Percentiles rank a stretch among this genome's conserved stretches.
Conservation (phyloP, 176 grass and related monocot genomes). For the Zea luxurians region DNA sequence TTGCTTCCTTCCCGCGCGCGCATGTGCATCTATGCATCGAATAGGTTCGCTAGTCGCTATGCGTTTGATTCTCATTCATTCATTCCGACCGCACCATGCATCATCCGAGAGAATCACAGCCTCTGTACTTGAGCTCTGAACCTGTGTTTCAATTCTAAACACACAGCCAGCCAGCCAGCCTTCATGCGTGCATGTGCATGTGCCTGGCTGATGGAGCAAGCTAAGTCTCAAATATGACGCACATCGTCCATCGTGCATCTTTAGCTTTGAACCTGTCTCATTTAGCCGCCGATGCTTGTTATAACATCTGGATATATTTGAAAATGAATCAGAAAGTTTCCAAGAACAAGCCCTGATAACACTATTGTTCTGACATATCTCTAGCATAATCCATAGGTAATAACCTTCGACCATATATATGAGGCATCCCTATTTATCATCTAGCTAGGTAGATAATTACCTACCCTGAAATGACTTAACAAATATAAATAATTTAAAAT, state of each 20-base stretch:
- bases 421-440: too few relatives aligned
- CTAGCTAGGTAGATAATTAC: too few relatives aligned
- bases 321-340: too few relatives aligned
- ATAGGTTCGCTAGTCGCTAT: slow-evolving; percentile 21
- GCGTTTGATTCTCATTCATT: background rate
- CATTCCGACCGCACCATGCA: background rate
- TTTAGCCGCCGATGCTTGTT: too few relatives aligned
- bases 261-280: too few relatives aligned
- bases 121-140: background rate
- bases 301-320: too few relatives aligned
- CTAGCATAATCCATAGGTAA: too few relatives aligned
- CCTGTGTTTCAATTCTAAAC: background rate
- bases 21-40: background rate
- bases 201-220: background rate
- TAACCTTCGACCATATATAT: too few relatives aligned
- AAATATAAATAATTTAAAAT: too few relatives aligned
- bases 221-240: background rate
- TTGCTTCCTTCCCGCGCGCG: background rate
- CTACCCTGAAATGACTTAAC: too few relatives aligned
- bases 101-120: background rate
- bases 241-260: background rate
- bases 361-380: too few relatives aligned
- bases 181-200: background rate
- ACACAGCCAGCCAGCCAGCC: background rate
- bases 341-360: too few relatives aligned